Evolutionary conservation across 2,329 filamentous ascomycete species (phyloP).

Genomic region (Dothideomycetes sp.): DNA sequence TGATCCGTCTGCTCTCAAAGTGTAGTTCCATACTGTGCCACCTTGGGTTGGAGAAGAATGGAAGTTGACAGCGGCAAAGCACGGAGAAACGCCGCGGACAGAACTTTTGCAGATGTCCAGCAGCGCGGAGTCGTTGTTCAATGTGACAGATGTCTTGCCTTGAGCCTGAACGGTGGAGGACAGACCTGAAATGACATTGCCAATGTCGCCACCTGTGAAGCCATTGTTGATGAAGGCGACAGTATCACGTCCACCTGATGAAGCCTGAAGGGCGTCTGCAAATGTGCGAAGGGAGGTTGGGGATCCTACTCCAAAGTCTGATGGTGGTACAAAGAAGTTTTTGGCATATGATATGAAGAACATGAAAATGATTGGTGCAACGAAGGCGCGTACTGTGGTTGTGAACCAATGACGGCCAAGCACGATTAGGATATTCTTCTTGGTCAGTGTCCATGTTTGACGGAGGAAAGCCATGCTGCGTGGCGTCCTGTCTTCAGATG

Average conservation of each 20-base stretch:
- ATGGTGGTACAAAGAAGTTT: slow-evolving; percentile 72
- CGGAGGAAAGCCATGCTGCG: slow-evolving; percentile 27
- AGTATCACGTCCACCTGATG: slow-evolving; percentile 50
- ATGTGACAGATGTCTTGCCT: slow-evolving; percentile 44
- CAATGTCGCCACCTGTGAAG: slow-evolving; percentile 55
- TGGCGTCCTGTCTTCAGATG: neutral
- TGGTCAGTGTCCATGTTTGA: slow-evolving; percentile 45
- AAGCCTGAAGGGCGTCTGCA: slow-evolving; percentile 48
- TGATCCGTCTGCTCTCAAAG: slow-evolving; percentile 62
- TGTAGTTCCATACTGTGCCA: slow-evolving; percentile 69
- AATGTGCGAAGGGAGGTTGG: slow-evolving; percentile 53
- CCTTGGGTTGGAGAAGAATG: slow-evolving; percentile 65
- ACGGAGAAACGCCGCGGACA: slow-evolving; percentile 52
- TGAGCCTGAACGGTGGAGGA: slow-evolving; percentile 44
- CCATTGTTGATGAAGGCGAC: slow-evolving; percentile 74
- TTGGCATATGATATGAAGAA: slow-evolving; percentile 44
- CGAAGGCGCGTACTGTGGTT: slow-evolving; percentile 43
- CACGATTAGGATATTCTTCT: slow-evolving; percentile 47
- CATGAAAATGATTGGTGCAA: slow-evolving; percentile 45
- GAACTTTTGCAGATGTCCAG: slow-evolving; percentile 48
- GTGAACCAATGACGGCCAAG: slow-evolving; percentile 43
- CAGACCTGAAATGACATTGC: slow-evolving; percentile 55
- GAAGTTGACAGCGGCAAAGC: slow-evolving; percentile 66
- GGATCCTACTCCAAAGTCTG: slow-evolving; percentile 60
- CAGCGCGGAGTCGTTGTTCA: slow-evolving; percentile 48